Evolutionary conservation across 2,329 filamentous ascomycete species (phyloP).

Genomic region (Magnaporthales sp.): DNA sequence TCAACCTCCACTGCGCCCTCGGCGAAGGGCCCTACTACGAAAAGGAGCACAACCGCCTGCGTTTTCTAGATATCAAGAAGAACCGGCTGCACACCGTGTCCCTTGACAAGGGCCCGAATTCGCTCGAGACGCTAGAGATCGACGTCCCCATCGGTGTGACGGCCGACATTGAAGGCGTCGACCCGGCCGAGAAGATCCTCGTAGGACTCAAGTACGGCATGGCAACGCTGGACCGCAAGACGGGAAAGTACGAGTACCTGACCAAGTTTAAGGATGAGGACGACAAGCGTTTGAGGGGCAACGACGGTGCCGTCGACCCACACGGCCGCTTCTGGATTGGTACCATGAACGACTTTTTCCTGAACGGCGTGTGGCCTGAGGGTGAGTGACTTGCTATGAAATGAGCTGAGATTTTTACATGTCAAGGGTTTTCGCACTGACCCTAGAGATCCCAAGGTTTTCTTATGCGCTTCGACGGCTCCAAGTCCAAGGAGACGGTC

Average conservation of each 20-base stretch:
- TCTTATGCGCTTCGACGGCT: slow-evolving; percentile 62
- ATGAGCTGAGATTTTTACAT: not conserved
- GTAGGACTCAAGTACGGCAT: slow-evolving; percentile 76
- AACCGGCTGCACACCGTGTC: slow-evolving; percentile 65
- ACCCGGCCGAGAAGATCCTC: slow-evolving; percentile 56
- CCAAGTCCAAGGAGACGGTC: slow-evolving; percentile 49
- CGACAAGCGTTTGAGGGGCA: slow-evolving; percentile 55
- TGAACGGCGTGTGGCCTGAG: slow-evolving; percentile 50
- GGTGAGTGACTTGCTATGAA: slow-evolving; percentile 27
- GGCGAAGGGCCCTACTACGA: slow-evolving; percentile 73
- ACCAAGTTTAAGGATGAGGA: slow-evolving; percentile 33
- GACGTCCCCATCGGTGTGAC: slow-evolving; percentile 56
- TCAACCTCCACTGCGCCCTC: slow-evolving; percentile 56
- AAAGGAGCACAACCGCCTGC: slow-evolving; percentile 52
- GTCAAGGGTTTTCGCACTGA: not conserved
- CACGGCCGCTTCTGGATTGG: slow-evolving; percentile 79
- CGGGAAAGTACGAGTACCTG: slow-evolving; percentile 45
- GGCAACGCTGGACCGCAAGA: slow-evolving; percentile 62
- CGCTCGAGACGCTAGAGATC: slow-evolving; percentile 51
- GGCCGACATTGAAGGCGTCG: slow-evolving; percentile 63
- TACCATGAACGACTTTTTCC: slow-evolving; percentile 68
- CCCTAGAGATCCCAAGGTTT: slow-evolving; percentile 46
- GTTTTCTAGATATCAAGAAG: slow-evolving; percentile 78
- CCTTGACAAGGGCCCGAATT: slow-evolving; percentile 51
- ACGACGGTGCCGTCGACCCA: slow-evolving; percentile 76